Base-by-base conservation (phyloP, 768 basidiomycete genomes). In the Amanita brunnescens region DNA sequence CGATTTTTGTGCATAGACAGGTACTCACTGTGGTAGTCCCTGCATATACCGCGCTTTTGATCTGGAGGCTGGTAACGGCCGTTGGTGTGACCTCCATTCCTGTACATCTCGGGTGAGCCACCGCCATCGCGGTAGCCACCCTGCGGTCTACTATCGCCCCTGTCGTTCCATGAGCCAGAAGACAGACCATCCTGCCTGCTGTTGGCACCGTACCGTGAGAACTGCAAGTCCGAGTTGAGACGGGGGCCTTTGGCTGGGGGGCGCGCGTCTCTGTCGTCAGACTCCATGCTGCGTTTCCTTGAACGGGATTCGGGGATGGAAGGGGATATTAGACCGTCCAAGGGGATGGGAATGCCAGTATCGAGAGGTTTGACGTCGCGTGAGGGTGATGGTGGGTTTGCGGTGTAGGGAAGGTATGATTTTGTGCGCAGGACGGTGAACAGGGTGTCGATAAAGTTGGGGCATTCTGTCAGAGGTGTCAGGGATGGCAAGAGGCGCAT, bases 1-100 rank as follows among this genome's bases (percentile, higher is more conserved):
- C 26, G 3, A 29, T 7, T 29, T 29, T 32, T 41, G 13, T 18
- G 49, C 21, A 39, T 43, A 43, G 34, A 6, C 35, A 37, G 4
- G 32, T 49, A 77, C 93, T 62, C 62, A 94, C 94, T 90, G 66
- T 94, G 83, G 64, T 95, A 97, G 67, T 97, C 92, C 54, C 87
- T 79, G 70, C 93, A 97, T 55, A 86, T 78, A 10, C 87, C 87
- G 57, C 82, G 77, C 55, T 79, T 79, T 62, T 81, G 83, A 56
- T 85, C 86, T 59, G 81, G 84, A 26, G 83, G 84, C 49, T 78
- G 79, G 60, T 89, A 88, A 55, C 81, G 64, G 18, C 68, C 67
- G 55, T 70, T 71, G 66, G 69, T 66, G 38, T 54, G 60, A 46
- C 57, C 67, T 41, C 64, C 66, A 58, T 64, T 65, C 45, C 64